These are phyloP conservation scores for Cyberlindnera misumaiensis DNA, from an alignment of 805 yeast species.

Conservation along the genomic window DNA sequence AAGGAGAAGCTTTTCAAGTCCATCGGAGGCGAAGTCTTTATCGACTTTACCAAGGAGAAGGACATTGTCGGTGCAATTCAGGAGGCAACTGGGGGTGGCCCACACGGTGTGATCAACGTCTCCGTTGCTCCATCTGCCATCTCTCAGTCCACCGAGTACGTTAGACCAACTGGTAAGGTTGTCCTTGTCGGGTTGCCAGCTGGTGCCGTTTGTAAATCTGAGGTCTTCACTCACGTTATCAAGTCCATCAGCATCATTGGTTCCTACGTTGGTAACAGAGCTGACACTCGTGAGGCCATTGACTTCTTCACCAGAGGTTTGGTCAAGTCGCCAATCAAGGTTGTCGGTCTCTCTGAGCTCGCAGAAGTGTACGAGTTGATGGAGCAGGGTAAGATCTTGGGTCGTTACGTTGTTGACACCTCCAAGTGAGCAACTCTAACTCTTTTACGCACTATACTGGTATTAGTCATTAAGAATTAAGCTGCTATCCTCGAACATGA, in stretches of 20 bases:
- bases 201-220: slow-evolving; percentile 44
- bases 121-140: slow-evolving; percentile 48
- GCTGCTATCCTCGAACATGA: background rate
- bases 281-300: slow-evolving; percentile 75
- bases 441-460: slow-evolving; percentile 1
- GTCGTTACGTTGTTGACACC: slow-evolving; percentile 47
- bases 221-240: slow-evolving; percentile 49
- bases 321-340: slow-evolving; percentile 63
- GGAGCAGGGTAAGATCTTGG: slow-evolving; percentile 79
- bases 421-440: slow-evolving; percentile 6
- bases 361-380: slow-evolving; percentile 66
- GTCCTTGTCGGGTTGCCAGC: slow-evolving; percentile 60
- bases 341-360: slow-evolving; percentile 71
- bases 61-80: slow-evolving; percentile 43
- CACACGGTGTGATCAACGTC: slow-evolving; percentile 45
- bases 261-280: slow-evolving; percentile 85
- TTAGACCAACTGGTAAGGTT: slow-evolving; percentile 54
- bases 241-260: slow-evolving; percentile 54
- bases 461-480: background rate
- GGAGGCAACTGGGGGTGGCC: slow-evolving; percentile 54
- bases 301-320: slow-evolving; percentile 68
- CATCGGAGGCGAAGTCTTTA: slow-evolving; percentile 60
- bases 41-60: slow-evolving; percentile 49
- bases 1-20: slow-evolving; percentile 48
- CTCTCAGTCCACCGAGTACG: slow-evolving; percentile 44